A percentile compares a stretch with the other conserved stretches of the same genome.
Evolutionary conservation across 2,329 filamentous ascomycete species (phyloP).

Genomic region (Lasiodiplodia hormozganensis): DNA sequence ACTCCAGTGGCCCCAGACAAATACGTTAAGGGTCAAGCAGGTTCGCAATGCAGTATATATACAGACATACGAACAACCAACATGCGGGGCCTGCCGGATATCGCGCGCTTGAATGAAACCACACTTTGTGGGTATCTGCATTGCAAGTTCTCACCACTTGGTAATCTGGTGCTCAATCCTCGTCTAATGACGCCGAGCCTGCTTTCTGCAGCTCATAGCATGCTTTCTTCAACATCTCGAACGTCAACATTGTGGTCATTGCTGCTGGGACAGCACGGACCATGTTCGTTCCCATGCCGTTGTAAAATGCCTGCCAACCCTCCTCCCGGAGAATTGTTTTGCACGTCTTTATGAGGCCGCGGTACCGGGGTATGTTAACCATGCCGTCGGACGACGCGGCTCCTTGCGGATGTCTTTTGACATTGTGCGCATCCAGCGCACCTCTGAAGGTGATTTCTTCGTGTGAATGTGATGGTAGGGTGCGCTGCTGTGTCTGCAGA

Average conservation of each 20-base stretch:
- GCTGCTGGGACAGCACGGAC: conserved; percentile 93
- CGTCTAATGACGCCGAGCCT: conserved; percentile 14
- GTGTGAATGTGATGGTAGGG: conserved; percentile 52
- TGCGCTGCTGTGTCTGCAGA: conserved; percentile 89
- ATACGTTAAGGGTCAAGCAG: neutral
- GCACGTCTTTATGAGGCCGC: conserved; percentile 81
- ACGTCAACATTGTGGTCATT: conserved; percentile 97
- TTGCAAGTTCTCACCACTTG: neutral
- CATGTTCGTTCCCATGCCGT: conserved; percentile 96
- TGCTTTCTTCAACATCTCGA: conserved; percentile 74
- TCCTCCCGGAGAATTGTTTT: conserved; percentile 87
- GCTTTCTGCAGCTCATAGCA: conserved; percentile 33
- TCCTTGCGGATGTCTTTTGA: conserved; percentile 54
- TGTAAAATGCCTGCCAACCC: conserved; percentile 96
- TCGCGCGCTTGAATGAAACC: conserved; percentile 16
- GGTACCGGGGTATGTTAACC: conserved; percentile 67
- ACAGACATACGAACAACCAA: conserved; percentile 21
- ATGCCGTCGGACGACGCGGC: conserved; percentile 64
- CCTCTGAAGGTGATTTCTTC: conserved; percentile 60
- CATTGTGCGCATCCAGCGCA: conserved; percentile 38
- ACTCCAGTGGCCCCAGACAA: conserved; percentile 3
- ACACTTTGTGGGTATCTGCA: neutral
- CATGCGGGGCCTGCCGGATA: conserved; percentile 17
- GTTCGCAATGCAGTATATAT: conserved; percentile 24
- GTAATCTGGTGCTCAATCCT: conserved; percentile 2